Percentiles rank a stretch among this genome's conserved stretches.
These are phyloP conservation scores for Claviceps humidiphila DNA, from an alignment of 2,329 filamentous ascomycete genomes.

Conservation along the genomic window DNA sequence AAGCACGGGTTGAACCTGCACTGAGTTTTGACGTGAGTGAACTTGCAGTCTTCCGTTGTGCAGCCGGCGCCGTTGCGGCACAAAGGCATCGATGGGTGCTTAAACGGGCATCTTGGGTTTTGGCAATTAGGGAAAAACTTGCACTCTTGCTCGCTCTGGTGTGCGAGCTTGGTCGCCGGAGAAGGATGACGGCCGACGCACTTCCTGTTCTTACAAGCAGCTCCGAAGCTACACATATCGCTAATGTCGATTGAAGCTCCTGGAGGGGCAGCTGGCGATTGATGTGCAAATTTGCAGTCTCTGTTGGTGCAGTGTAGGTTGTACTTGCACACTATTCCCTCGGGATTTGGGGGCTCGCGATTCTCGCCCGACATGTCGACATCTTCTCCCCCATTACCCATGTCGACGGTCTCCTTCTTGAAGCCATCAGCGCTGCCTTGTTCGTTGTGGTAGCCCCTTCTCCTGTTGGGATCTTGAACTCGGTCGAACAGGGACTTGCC, in stretches of 20 bases:
- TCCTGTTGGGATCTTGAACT: conserved; percentile 38
- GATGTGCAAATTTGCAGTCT: conserved; percentile 87
- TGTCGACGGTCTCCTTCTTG: conserved; percentile 18
- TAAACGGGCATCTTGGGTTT: conserved; percentile 77
- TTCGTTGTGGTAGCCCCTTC: conserved; percentile 29
- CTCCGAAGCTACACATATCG: conserved; percentile 73
- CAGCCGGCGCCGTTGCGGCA: conserved; percentile 91
- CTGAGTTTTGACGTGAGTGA: conserved; percentile 69
- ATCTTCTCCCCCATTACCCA: conserved; percentile 36
- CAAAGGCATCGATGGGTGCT: conserved; percentile 72
- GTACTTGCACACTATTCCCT: conserved; percentile 71
- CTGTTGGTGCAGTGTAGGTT: conserved; percentile 79
- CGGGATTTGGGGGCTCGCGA: conserved; percentile 42
- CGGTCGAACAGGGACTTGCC: conserved; percentile 63
- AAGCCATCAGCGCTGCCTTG: conserved; percentile 21
- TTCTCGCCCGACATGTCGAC: conserved; percentile 45
- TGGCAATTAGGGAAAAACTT: conserved; percentile 87
- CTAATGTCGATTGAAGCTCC: conserved; percentile 64
- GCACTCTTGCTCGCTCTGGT: conserved; percentile 77
- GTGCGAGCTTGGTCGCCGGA: conserved; percentile 64
- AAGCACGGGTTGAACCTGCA: conserved; percentile 90
- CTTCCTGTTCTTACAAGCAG: conserved; percentile 90
- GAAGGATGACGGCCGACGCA: conserved; percentile 87
- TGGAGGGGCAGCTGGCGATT: conserved; percentile 77
- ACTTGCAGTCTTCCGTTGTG: conserved; percentile 69